Base-by-base conservation (phyloP, 495 filamentous ascomycete species). In the Extremus antarcticus region DNA sequence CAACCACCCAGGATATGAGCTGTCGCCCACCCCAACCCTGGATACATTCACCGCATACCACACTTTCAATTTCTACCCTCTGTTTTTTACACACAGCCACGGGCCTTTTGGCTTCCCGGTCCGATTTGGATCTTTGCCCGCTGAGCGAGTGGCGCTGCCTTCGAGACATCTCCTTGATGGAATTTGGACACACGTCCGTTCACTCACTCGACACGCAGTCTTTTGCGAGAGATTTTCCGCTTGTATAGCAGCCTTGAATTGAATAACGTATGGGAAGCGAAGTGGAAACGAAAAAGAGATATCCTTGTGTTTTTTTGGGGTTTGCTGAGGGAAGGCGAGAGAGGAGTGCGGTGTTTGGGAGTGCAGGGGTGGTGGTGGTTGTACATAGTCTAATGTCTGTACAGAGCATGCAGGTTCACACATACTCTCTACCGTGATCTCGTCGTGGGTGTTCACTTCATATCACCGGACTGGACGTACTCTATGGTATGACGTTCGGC, bases 301-400 rank as follows among this genome's bases (percentile, higher is more conserved):
- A 47, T 47, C 45, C 45, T 23, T 47, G 41, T 47, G 19, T 47
- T 47, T 47, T 19, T 47, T 21, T 20, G 9, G 9, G 19, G 45
- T 47, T 23, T 47, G 45, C 3, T 16, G 19, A 21, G 9, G 45
- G 45, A 21, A 11, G 45, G 23, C 47, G 65, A 45, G 49, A 56
- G 66, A 65, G 60, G 41, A 65, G 46, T 71, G 70, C 13, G 29
- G 29, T 4, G 29, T 35, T 35, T 4, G 29, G 60, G 73, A 70
- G 32, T 60, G 64, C 57, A 74, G 73, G 25, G 73, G 73, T n/a
- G 51, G 74, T 63, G 35, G 60, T 61, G 25, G 57, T 45, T 45
- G 41, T 21, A 21, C 15, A 17, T 21, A 21, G 20, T 17, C 7
- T 45, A 21, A 47, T 47, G 11, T 15, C 19, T 15, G 45, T 11